Percentiles rank a stretch among this genome's conserved stretches.
phyloP scores from a whole-genome alignment of 1,284 basidiomycete genomes.

The Cutaneotrichosporon sp. region DNA sequence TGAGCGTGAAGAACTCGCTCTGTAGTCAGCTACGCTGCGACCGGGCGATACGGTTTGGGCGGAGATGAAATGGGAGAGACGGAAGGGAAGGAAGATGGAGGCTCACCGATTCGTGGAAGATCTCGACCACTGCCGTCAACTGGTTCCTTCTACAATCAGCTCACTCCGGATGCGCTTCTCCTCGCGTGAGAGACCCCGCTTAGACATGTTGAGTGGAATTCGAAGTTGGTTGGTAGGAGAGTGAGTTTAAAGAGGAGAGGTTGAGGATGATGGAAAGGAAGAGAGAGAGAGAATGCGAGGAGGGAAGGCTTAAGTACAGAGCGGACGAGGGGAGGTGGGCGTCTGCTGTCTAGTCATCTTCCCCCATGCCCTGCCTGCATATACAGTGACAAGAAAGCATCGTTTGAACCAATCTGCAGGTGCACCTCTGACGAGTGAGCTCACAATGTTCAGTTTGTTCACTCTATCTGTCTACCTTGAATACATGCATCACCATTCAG shows the following conservation, averaged over 20 bases:
- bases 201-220: constrained; percentile 31
- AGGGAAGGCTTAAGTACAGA: neutral
- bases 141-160: constrained; percentile 1
- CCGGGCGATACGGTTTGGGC: no score
- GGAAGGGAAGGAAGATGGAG: constrained; percentile 36
- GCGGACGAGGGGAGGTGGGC: neutral
- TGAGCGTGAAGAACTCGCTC: constrained; percentile 81
- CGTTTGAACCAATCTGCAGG: no score
- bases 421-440: no score
- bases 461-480: no score
- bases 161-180: constrained; percentile 47
- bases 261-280: neutral
- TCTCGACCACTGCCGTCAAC: constrained; percentile 59
- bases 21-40: constrained; percentile 38
- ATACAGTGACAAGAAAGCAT: no score
- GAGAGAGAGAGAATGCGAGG: neutral
- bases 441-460: no score
- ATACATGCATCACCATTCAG: no score
- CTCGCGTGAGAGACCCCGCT: constrained; percentile 41
- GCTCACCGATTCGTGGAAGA: constrained; percentile 76
- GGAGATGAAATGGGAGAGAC: neutral
- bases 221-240: neutral
- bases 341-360: no score
- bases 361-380: no score
- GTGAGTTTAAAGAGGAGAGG: neutral